phyloP scores from a whole-genome alignment of 2,329 filamentous ascomycete species.

The Colletotrichum sp. region DNA sequence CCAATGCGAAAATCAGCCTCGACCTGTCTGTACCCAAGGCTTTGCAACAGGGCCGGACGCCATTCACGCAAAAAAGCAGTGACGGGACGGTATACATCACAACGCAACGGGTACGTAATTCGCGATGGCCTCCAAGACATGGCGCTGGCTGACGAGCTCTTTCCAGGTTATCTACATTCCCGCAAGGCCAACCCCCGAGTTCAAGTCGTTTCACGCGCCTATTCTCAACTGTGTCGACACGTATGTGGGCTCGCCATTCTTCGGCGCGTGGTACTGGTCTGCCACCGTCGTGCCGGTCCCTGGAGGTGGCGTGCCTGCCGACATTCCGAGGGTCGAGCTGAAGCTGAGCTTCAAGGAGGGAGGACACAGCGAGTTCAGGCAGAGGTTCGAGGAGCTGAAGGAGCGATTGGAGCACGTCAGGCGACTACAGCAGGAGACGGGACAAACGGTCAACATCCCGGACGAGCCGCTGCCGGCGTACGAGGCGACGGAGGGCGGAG shows the following conservation, averaged over 20 bases:
- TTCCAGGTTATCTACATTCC: constrained; percentile 86
- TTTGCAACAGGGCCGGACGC: constrained; percentile 62
- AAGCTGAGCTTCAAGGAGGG: constrained; percentile 93
- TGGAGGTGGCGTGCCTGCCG: constrained; percentile 80
- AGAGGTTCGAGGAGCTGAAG: constrained; percentile 81
- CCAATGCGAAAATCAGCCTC: constrained; percentile 78
- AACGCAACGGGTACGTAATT: constrained; percentile 74
- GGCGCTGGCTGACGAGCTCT: not conserved
- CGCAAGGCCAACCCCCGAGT: constrained; percentile 65
- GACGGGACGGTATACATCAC: constrained; percentile 81
- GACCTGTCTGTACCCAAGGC: constrained; percentile 74
- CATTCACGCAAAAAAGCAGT: constrained; percentile 74
- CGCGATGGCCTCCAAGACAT: not conserved
- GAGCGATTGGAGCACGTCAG: constrained; percentile 83
- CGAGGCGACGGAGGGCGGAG: constrained; percentile 59
- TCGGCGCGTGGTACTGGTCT: constrained; percentile 90
- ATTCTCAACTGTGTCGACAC: constrained; percentile 88
- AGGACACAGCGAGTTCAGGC: constrained; percentile 90
- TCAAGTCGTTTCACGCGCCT: constrained; percentile 89
- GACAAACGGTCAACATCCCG: constrained; percentile 69
- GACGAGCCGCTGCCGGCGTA: constrained; percentile 90
- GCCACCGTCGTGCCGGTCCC: constrained; percentile 80
- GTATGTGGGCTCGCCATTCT: constrained; percentile 86
- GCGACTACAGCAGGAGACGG: constrained; percentile 73
- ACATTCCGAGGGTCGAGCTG: constrained; percentile 76